Evolutionary conservation across 2,329 filamentous ascomycete species (phyloP), one percentile per base, ranked within the genome.

Genomic region (Pleurostoma richardsiae): DNA sequence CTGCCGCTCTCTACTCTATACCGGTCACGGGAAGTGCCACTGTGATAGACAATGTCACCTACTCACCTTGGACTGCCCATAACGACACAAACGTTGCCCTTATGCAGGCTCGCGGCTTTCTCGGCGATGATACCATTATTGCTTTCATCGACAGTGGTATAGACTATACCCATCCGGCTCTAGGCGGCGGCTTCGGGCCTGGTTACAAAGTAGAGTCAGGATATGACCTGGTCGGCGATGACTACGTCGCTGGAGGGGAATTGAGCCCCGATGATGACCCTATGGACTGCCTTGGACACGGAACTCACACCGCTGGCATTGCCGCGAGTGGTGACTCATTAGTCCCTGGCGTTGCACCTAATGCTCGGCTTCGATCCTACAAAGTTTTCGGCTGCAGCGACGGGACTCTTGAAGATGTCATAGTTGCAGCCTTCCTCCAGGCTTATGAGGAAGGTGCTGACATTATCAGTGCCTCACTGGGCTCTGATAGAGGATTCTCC

Each of bases 111-210:
- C 43, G 39, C 8, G 43, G 43, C 2, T 45, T 39, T 19, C 28
- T 39, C 5, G 43, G 43, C 6, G 29, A 31, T 5, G 43, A 39
- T 31, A 29, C 40, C 5, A 10, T 41, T 5, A 29, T 46, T 6
- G 44, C 44, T 29, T 5, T 54, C 11, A 55, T 68, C 19, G 64
- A 68, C 44, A 64, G 57, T 26, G 68, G 68, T 29, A 50, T 66
- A 39, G 67, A 71, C 48, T 70, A 69, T 45, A 60, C 54, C 5
- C 66, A 69, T 44, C 64, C 64, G 26, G 64, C 65, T 38, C 60
- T 70, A 10, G 67, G 68, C n/a, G 67, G 67, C 11, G 64, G 66
- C 43, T 70, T 68, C 44, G 68, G 67, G 5, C 49, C 56, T 11
- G 66, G 65, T 1, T 68, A 59, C 49, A 54, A 67, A 29, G 62